Percentiles rank a stretch among this genome's conserved stretches.
Conservation (phyloP, 768 basidiomycete genomes). For the Strobilomyces dryophilus region DNA sequence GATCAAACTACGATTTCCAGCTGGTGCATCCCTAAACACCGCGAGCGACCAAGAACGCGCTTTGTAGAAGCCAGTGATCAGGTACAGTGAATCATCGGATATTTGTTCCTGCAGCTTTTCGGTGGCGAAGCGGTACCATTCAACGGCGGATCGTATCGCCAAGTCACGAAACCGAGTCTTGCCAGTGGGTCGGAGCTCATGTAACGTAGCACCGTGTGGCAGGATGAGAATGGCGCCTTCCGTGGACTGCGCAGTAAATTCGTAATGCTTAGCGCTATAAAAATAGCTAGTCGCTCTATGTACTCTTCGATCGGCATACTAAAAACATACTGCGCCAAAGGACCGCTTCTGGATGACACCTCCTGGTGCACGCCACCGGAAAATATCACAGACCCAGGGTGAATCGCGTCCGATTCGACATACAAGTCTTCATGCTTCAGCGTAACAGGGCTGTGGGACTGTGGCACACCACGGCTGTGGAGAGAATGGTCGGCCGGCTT, state of each 20-base stretch:
- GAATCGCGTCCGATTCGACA: neutral
- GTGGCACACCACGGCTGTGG: neutral
- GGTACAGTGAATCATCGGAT: neutral
- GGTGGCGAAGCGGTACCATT: slow-evolving; percentile 20
- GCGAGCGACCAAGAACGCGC: neutral
- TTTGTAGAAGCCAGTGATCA: neutral
- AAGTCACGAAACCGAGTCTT: slow-evolving; percentile 9
- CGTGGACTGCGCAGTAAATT: neutral
- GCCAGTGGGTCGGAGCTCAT: slow-evolving; percentile 6
- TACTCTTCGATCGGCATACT: neutral
- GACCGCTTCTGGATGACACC: neutral
- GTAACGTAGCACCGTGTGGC: slow-evolving; percentile 23
- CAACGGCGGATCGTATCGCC: slow-evolving; percentile 11
- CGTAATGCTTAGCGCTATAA: neutral
- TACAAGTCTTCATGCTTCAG: neutral
- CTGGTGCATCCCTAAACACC: neutral
- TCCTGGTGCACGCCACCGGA: neutral
- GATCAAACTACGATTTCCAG: neutral
- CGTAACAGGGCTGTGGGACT: neutral
- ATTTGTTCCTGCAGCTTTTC: neutral
- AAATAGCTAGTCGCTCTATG: neutral
- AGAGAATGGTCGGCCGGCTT: neutral
- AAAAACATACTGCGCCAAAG: neutral
- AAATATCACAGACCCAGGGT: neutral
- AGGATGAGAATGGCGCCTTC: slow-evolving; percentile 29